Evolutionary conservation across 2,329 filamentous ascomycete species (phyloP).

Genomic region (Colletotrichum kahawae): DNA sequence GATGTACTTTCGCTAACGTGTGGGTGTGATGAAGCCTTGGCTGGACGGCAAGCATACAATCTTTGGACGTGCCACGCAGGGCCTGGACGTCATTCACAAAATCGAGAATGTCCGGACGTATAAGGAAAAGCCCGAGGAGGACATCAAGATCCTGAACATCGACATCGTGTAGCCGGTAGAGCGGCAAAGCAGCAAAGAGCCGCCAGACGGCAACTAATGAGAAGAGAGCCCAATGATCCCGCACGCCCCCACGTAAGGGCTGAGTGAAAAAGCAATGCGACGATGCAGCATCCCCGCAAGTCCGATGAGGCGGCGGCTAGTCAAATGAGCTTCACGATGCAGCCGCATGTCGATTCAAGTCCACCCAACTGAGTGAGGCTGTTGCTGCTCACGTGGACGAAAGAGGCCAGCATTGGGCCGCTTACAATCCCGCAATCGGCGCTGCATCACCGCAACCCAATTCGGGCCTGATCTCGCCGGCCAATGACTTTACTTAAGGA

Average conservation of each 20-base stretch:
- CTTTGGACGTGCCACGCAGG: constrained; percentile 88
- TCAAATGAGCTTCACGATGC: constrained; percentile 19
- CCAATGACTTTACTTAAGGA: constrained; percentile 18
- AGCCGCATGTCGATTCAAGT: constrained; percentile 3
- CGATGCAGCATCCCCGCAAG: constrained; percentile 20
- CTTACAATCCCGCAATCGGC: constrained; percentile 23
- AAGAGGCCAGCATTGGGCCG: constrained; percentile 15
- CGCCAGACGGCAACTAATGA: not conserved
- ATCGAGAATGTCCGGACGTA: constrained; percentile 91
- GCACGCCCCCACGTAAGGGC: not conserved
- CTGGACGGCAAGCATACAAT: constrained; percentile 96
- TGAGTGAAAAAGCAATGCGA: constrained; percentile 15
- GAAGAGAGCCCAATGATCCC: not conserved
- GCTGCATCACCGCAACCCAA: constrained; percentile 20
- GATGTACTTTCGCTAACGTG: constrained; percentile 1
- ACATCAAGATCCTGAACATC: constrained; percentile 97
- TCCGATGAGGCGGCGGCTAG: not conserved
- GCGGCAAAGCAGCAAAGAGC: not conserved
- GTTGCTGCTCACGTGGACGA: constrained; percentile 15
- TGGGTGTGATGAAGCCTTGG: constrained; percentile 67
- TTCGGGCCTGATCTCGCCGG: constrained; percentile 18
- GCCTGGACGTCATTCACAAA: constrained; percentile 91
- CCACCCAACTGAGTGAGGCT: constrained; percentile 20
- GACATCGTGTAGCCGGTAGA: constrained; percentile 51
- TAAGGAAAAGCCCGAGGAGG: constrained; percentile 93